phyloP scores from a whole-genome alignment of 805 yeast genomes.

The Wickerhamiella siamensis region DNA sequence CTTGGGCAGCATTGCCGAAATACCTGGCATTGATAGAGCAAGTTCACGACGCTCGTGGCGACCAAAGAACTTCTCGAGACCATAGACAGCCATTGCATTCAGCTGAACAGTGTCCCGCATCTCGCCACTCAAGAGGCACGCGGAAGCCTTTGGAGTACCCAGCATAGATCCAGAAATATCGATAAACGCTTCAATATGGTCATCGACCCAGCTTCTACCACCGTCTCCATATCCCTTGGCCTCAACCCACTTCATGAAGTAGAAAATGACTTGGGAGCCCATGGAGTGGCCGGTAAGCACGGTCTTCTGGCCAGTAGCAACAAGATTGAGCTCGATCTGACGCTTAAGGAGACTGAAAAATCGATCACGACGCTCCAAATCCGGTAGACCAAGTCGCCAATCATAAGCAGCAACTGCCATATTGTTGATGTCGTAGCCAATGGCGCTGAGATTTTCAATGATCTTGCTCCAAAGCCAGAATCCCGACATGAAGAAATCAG shows the following conservation, averaged over 20 bases:
- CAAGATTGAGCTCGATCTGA: constrained; percentile 49
- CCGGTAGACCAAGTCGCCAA: constrained; percentile 87
- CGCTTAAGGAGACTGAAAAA: constrained; percentile 66
- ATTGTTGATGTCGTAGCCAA: constrained; percentile 84
- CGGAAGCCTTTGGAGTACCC: constrained; percentile 90
- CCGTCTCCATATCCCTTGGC: constrained; percentile 86
- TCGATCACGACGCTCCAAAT: constrained; percentile 73
- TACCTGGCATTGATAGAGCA: constrained; percentile 81
- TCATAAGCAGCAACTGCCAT: constrained; percentile 90
- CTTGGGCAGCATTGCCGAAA: constrained; percentile 91
- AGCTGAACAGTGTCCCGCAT: constrained; percentile 95
- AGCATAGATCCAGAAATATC: constrained; percentile 81
- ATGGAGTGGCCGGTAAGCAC: constrained; percentile 85
- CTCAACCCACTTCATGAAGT: constrained; percentile 93
- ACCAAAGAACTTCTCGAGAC: constrained; percentile 85
- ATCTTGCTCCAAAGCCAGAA: constrained; percentile 98
- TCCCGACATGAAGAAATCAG: constrained; percentile 92
- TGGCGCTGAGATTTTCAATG: constrained; percentile 82
- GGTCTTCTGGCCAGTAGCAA: constrained; percentile 45
- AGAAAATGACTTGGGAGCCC: constrained; percentile 86
- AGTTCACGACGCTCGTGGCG: constrained; percentile 77
- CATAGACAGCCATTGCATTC: constrained; percentile 84
- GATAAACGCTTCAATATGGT: constrained; percentile 62
- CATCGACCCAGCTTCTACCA: constrained; percentile 80
- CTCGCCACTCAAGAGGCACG: constrained; percentile 90